Base-by-base conservation (phyloP, 2,329 filamentous ascomycete genomes). In the Apiospora arundinis region DNA sequence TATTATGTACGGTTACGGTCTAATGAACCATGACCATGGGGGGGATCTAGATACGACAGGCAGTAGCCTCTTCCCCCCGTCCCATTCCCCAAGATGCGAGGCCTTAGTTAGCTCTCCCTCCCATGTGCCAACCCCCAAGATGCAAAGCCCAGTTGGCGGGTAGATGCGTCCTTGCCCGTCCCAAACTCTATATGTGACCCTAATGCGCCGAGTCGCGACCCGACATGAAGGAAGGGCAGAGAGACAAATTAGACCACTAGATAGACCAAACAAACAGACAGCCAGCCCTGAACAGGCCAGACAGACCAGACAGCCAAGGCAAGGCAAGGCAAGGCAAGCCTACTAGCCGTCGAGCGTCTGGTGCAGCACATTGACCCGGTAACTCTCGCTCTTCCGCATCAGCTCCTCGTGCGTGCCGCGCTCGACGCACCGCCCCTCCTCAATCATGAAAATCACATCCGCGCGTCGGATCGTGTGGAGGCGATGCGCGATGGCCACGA, bases 401-500 rank as follows among this genome's bases (percentile, higher is more conserved):
- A 90, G 77, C 75, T 90, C 88, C 71, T 86, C 83, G 75, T 90
- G 88, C 32, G 82, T 83, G 2, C 88, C 88, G 70, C 80, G 80
- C 72, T 89, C 87, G 16, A 88, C 84, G 63, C 88, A 82, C 69
- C 79, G 82, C 1, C 88, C 88, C 11, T 83, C 85, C 73, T 89
- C 87, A 60, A 90, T 82, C 63, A 90, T 83, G 72, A 89, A 86
- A 72, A 90, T 90, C n/a, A 85, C 80, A 78, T 90, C 86, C 16
- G 89, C 88, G 73, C 85, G 86, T 69, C 84, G 83, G 49, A 90
- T 87, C 4, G 88, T 91, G 73, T 87, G 85, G 71, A 90, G 78
- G 42, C 88, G 81, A 76, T 90, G 89, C 2, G 88, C 88, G 71
- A 90, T 89, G 28, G 87, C 87, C 74, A 90, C 83, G 21, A 90